These are phyloP conservation scores for Scleroderma bovista DNA, from an alignment of 768 basidiomycete species.

Conservation along the genomic window DNA sequence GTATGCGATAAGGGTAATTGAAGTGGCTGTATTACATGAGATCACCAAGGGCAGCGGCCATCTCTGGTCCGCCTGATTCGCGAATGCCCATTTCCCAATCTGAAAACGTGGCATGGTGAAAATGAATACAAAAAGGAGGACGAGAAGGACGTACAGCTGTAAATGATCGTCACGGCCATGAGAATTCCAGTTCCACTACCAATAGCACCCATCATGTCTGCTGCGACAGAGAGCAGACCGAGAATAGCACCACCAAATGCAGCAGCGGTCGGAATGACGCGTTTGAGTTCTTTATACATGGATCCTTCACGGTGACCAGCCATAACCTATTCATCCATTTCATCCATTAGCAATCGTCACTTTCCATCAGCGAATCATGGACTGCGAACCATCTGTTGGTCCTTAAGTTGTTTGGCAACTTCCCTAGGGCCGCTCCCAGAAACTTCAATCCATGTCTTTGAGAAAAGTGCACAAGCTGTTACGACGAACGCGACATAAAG, in stretches of 20 bases:
- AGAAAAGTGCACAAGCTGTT: constrained; percentile 92
- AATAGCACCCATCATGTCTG: constrained; percentile 94
- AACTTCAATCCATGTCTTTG: constrained; percentile 99
- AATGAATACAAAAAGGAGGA: constrained; percentile 1
- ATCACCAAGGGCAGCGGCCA: constrained; percentile 69
- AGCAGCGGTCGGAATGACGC: constrained; percentile 95
- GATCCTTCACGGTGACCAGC: constrained; percentile 91
- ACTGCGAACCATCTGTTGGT: constrained; percentile 80
- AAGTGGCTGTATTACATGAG: constrained; percentile 44
- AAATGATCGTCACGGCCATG: constrained; percentile 98
- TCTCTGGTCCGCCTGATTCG: constrained; percentile 79
- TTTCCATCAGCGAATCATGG: neutral
- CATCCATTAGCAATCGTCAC: constrained; percentile 1
- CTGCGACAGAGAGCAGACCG: constrained; percentile 83
- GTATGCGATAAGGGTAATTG: neutral
- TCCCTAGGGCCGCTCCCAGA: constrained; percentile 94
- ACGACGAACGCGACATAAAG: constrained; percentile 92
- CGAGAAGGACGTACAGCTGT: constrained; percentile 46
- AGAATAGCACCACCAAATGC: constrained; percentile 97
- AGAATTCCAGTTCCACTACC: constrained; percentile 94
- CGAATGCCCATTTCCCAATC: constrained; percentile 90
- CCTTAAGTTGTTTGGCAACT: constrained; percentile 96
- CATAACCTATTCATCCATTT: constrained; percentile 55
- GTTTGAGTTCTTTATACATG: constrained; percentile 99
- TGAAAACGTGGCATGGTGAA: constrained; percentile 23